Evolutionary conservation across 495 filamentous ascomycete genomes (phyloP).

Genomic region (Daldinia loculata): DNA sequence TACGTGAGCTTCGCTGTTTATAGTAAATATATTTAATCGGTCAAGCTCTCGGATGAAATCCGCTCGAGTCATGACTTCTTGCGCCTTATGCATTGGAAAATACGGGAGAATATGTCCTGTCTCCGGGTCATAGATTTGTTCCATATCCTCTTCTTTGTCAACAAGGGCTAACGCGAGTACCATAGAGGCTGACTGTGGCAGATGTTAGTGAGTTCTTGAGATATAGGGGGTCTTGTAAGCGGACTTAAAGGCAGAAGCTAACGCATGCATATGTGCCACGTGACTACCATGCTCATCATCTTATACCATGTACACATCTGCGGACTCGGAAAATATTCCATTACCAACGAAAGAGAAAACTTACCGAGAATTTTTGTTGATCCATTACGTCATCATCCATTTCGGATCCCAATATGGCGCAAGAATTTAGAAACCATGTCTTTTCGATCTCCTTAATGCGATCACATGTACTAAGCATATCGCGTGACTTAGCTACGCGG

Average conservation of each 20-base stretch:
- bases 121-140: conserved; percentile 66
- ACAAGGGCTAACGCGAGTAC: conserved; percentile 91
- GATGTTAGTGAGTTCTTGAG: conserved; percentile 15
- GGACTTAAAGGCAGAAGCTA: conserved; percentile 56
- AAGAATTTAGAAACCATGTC: conserved; percentile 94
- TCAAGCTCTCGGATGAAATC: conserved; percentile 96
- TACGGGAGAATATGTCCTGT: conserved; percentile 81
- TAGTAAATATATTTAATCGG: conserved; percentile 93
- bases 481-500: conserved; percentile 78
- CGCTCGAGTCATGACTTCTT: conserved; percentile 89
- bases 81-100: conserved; percentile 82
- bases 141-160: conserved; percentile 75
- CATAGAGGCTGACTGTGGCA: conserved; percentile 80
- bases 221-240: conserved; percentile 64
- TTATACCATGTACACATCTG: background rate
- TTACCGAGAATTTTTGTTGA: conserved; percentile 91
- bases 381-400: conserved; percentile 99
- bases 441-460: conserved; percentile 83
- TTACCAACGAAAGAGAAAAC: conserved; percentile 30
- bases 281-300: background rate
- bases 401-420: conserved; percentile 87
- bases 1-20: conserved; percentile 86
- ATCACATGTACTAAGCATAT: conserved; percentile 81
- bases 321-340: background rate
- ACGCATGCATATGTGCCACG: background rate